These are phyloP conservation scores for Gracilaria caudata DNA, from an alignment of 23 red algal species.

Conservation along the genomic window DNA sequence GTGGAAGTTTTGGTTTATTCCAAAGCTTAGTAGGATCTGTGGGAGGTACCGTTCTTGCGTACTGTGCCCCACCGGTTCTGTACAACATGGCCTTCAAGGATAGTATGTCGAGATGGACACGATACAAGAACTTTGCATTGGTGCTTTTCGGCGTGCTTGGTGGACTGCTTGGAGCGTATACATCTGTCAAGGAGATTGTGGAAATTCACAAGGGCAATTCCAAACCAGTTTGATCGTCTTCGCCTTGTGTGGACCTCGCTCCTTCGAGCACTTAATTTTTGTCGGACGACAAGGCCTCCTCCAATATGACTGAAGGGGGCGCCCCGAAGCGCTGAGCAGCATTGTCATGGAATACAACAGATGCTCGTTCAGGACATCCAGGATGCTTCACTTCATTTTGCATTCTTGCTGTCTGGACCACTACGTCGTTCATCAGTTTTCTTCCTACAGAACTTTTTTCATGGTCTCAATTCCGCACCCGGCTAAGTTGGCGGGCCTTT, in stretches of 20 bases:
- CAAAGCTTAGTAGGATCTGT: slow-evolving; percentile 88
- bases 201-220: slow-evolving; percentile 45
- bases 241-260: neutral
- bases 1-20: slow-evolving; percentile 88
- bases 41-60: slow-evolving; percentile 80
- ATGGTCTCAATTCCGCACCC: neutral
- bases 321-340: neutral
- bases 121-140: slow-evolving; percentile 42
- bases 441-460: neutral
- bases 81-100: slow-evolving; percentile 53
- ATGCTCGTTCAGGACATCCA: neutral
- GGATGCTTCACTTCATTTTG: neutral
- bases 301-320: too few species aligned
- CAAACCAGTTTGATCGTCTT: neutral
- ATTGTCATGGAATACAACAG: neutral
- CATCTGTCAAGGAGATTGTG: slow-evolving; percentile 41
- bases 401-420: neutral
- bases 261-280: neutral
- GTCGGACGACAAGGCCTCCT: neutral
- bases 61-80: slow-evolving; percentile 79
- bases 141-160: slow-evolving; percentile 48
- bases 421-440: neutral
- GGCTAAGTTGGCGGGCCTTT: neutral
- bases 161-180: slow-evolving; percentile 38
- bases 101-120: neutral